Base-by-base conservation (phyloP, 768 basidiomycete species). In the Tephrocybe rancida region DNA sequence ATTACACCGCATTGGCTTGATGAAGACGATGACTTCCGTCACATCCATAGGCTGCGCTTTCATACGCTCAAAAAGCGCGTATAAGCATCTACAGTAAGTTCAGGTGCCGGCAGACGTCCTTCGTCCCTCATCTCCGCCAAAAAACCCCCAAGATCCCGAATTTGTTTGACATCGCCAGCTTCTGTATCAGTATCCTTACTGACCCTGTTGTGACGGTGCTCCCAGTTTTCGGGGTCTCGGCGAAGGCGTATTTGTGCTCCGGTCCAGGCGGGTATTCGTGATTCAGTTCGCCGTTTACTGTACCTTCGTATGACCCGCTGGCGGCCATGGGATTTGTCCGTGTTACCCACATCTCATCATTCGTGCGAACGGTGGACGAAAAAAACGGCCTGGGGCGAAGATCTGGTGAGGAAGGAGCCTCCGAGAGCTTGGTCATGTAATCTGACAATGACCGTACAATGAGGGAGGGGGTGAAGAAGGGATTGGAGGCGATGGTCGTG, bases 401-500 rank as follows among this genome's bases (percentile, higher is more conserved):
- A 2, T 4, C 5, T 39, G 11, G 34, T 16, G n/a, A n/a, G n/a
- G 3, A 7, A 21, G 38, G 1, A n/a, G 1, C 10, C 35, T 38
- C 27, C 13, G 52, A 11, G 19, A 2, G 38, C 2, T n/a, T 10
- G 25, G 25, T 3, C 38, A 63, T 43, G n/a, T 58, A 29, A 27
- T 59, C 61, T 5, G 51, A 54, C 24, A 70, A 55, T 10, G 52
- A 57, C 39, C 67, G 63, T 8, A 72, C 58, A 26, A 70, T 24
- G n/a, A 46, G 44, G 9, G 65, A 53, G 5, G 69, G 68, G 5
- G 63, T 62, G 51, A 69, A 64, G 52, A 67, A 48, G n/a, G 68
- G 61, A 18, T 69, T 30, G 6, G 63, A 61, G 0, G 54, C 52
- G 11, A 52, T 44, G 46, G 53, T 30, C 2, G 4, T 1, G 9